Evolutionary conservation across 306 rosid species (phyloP), one percentile per base, ranked within the genome.

Genomic region (Casuarina equisetifolia): DNA sequence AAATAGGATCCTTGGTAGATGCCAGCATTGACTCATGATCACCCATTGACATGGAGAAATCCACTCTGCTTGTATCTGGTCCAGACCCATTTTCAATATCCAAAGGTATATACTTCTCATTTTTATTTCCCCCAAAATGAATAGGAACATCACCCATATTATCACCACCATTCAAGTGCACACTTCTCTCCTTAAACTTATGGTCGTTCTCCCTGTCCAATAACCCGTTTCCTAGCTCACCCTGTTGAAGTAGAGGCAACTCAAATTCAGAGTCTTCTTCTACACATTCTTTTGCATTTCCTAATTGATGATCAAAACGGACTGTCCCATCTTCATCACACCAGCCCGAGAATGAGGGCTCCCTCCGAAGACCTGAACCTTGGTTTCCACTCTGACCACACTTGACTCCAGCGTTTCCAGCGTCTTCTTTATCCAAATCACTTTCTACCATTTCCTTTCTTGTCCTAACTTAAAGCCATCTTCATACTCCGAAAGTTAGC

Each of bases 321-420:
- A 83, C 71, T 46, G 58, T 83, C 79, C 81, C 89, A 71, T 82
- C 84, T 72, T 91, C 90, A 76, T 85, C 91, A 58, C 81, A 90
- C 97, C 96, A 90, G 66, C 90, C 45, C 3, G 91, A 90, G 82
- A 92, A 92, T 13, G 96, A 94, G 76, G 82, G 94, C 59, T 85
- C 94, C 81, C 94, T 84, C 63, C 82, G 78, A 78, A 84, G 59
- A 74, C 85, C 85, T 6, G 80, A 79, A 68, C 81, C 86, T 75
- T 76, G 79, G 74, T 72, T 81, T 84, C 80, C 77, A 80, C 79
- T 71, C 76, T 66, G 79, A 71, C 78, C 52, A 55, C 36, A 75
- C 40, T 70, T 64, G 53, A 81, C 79, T 70, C 55, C 86, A 9
- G 74, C 57, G 76, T 53, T 62, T 58, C 75, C 85, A 86, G 70